Evolutionary conservation across 2,329 filamentous ascomycete species (phyloP).

Genomic region (Fusarium newnesense): DNA sequence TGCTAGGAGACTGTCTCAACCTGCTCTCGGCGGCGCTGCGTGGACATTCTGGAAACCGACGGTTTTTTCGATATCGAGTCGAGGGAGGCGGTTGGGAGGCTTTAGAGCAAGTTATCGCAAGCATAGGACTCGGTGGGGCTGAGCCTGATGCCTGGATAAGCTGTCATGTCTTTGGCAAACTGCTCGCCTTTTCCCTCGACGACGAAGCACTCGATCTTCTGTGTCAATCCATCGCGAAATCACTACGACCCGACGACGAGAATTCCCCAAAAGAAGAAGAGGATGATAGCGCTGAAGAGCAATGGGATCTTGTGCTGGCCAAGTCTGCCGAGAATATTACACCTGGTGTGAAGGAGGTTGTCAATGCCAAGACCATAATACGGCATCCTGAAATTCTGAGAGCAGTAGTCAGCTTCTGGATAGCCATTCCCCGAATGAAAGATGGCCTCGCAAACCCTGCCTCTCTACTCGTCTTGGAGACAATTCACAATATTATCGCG

Average conservation of each 20-base stretch:
- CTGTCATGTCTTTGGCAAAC: conserved; percentile 81
- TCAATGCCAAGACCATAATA: conserved; percentile 63
- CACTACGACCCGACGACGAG: conserved; percentile 47
- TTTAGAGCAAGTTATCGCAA: conserved; percentile 77
- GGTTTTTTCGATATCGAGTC: conserved; percentile 83
- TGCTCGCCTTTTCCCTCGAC: conserved; percentile 83
- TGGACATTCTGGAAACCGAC: conserved; percentile 84
- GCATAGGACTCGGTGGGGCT: conserved; percentile 71
- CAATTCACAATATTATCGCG: conserved; percentile 66
- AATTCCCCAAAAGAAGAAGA: conserved; percentile 39
- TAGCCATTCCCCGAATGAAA: conserved; percentile 64
- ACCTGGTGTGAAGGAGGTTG: conserved; percentile 58
- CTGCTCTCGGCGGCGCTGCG: conserved; percentile 80
- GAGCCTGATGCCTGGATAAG: conserved; percentile 75
- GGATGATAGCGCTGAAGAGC: conserved; percentile 50
- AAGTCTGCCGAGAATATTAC: conserved; percentile 51
- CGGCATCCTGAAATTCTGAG: conserved; percentile 72
- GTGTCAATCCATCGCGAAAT: conserved; percentile 64
- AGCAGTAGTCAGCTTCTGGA: conserved; percentile 72
- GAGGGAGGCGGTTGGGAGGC: conserved; percentile 82
- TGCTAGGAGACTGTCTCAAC: conserved; percentile 77
- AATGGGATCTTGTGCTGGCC: conserved; percentile 53
- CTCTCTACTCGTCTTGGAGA: conserved; percentile 73
- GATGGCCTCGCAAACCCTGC: conserved; percentile 59
- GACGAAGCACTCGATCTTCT: conserved; percentile 78